Base-by-base conservation (phyloP, 345 rosid species). In the Mercurialis annua region DNA sequence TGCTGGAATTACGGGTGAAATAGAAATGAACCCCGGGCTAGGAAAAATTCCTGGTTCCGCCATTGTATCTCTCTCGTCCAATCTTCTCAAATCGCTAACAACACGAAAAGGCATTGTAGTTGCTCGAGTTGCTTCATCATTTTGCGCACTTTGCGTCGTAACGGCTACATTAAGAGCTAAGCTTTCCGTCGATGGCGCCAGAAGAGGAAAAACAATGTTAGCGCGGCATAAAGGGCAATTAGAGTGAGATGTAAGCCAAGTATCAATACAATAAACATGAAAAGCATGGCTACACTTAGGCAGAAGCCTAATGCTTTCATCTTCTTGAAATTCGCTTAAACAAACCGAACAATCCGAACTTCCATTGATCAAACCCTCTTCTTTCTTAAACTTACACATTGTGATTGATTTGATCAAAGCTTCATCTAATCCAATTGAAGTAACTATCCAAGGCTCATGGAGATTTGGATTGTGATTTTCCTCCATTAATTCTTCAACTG, bases 141-240 rank as follows among this genome's bases (percentile, higher is more conserved):
- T 49, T 4, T 52, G 77, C 59, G 9, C 40, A 3, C 5, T 34
- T 34, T 34, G n/a, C 40, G 9, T 34, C 40, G 40, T 9, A 34
- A 34, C 40, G 4, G 40, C 40, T 9, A 34, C 40, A 34, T 34
- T 34, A 34, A 6, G 52, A 48, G 20, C 5, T 17, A 17, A 23
- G 64, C 59, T 63, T 71, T 72, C 82, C 38, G 73, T 62, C 47
- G 52, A 68, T 16, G 72, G 38, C 58, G 76, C 63, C 55, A 73
- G 49, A 71, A 77, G 68, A 58, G 78, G 72, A 54, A 81, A 74
- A 38, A 78, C 57, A 23, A 94, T 74, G 51, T 85, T 83, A 17
- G 92, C 88, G 1, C 99, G 95, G 64, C 97, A 91, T 59, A 94
- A 62, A 0, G 99, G 99, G 78, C 99, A 94, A 59, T 83, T 91